Evolutionary conservation across 1,284 basidiomycete species (phyloP), one percentile per base, ranked within the genome.

Genomic region (Inonotus hispidus): DNA sequence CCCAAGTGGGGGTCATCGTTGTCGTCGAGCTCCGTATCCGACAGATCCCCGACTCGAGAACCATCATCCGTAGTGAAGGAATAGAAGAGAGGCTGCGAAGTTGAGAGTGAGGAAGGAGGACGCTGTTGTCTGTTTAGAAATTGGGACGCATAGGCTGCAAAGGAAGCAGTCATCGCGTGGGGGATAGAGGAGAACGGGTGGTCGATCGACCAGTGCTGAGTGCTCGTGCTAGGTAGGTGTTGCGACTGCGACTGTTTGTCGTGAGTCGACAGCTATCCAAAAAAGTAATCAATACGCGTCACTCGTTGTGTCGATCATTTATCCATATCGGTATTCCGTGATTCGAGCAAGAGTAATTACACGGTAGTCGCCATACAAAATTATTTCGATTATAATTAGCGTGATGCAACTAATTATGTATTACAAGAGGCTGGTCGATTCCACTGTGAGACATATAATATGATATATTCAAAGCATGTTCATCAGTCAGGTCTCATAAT

Each of bases 81-180:
- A 77, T 87, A 90, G 78, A 90, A 90, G 70, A 90, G 81, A 61
- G 88, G 88, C 71, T 89, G 87, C 37, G 83, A 84, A 47, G 85
- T 83, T 49, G 59, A 45, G 1, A 46, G 21, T 21, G 63, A 63
- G 1, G 75, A 70, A 16, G 68, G 56, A 58, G 71, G 65, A 53
- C 76, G 74, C 65, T 78, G 77, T 64, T 81, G 80, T 65, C 78
- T 76, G 65, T 76, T 82, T 66, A 87, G 73, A 67, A 84, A 87
- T 65, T 87, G 84, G 23, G 84, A 87, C 50, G 85, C 85, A 73
- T 85, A 87, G 23, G 79, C 79, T 65, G 84, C 83, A 69, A 88
- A 87, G 58, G 84, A 85, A 63, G 82, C 75, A 56, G 80, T 74
- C 81, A 82, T 82, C 66, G 47, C 45, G 45, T 54, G 25, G 35